phyloP scores from a whole-genome alignment of 169 alveolate species.

The Eimeria praecox region DNA sequence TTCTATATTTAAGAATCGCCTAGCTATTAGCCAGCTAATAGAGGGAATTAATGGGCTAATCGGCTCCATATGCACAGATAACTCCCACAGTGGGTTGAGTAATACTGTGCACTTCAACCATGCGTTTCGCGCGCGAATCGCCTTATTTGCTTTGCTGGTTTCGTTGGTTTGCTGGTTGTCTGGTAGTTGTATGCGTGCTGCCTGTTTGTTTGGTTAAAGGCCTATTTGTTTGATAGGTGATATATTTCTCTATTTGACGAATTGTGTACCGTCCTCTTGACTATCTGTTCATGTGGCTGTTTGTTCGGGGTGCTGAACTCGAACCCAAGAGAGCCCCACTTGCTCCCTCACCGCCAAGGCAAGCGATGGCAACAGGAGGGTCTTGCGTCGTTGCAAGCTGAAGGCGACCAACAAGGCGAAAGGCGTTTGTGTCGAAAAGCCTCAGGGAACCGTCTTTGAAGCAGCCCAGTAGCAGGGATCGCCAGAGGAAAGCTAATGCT shows the following conservation, averaged over 20 bases:
- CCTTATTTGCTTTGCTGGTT: too few species aligned
- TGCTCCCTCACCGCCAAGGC: constrained; percentile 66
- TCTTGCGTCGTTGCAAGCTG: constrained; percentile 52
- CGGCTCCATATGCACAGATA: not conserved
- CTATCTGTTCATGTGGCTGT: not conserved
- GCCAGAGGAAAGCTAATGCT: constrained; percentile 68
- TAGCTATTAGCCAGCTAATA: not conserved
- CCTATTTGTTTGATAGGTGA: not conserved
- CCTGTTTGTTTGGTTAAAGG: not conserved
- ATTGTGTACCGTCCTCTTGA: not conserved
- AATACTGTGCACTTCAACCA: not conserved
- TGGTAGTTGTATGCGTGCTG: not conserved
- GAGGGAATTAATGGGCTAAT: not conserved
- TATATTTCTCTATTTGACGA: not conserved
- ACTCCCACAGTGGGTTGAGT: not conserved
- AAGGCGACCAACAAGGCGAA: constrained; percentile 67
- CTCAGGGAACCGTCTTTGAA: constrained; percentile 75
- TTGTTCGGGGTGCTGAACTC: not conserved
- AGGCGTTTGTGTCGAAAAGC: constrained; percentile 36
- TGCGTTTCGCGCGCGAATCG: too few species aligned
- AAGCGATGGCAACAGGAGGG: constrained; percentile 53
- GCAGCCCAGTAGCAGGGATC: constrained; percentile 42
- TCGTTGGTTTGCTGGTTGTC: too few species aligned
- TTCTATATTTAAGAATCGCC: not conserved
- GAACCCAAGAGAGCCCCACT: not conserved